Percentiles rank a stretch among this genome's conserved stretches.
phyloP scores from a whole-genome alignment of 2,329 filamentous ascomycete genomes.

The Ceratocystis ficicola region DNA sequence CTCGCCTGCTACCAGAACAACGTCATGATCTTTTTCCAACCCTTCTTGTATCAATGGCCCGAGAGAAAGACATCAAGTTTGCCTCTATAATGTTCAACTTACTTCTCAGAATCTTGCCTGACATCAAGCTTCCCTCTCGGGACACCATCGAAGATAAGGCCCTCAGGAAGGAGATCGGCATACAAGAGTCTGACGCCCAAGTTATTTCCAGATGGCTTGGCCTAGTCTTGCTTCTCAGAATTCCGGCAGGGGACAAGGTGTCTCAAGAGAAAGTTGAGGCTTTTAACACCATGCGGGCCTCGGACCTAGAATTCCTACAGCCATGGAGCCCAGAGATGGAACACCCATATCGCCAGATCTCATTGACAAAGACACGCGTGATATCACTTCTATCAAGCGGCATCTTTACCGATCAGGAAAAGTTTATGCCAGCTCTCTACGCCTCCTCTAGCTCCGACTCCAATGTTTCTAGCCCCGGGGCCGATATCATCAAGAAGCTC shows the following conservation, averaged over 20 bases:
- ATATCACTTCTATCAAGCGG: constrained; percentile 68
- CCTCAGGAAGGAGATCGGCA: constrained; percentile 52
- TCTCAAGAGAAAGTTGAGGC: constrained; percentile 6
- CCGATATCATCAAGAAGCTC: constrained; percentile 76
- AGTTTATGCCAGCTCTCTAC: constrained; percentile 71
- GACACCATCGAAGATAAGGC: constrained; percentile 66
- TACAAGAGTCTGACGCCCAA: constrained; percentile 56
- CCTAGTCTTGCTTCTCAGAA: constrained; percentile 55
- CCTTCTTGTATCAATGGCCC: constrained; percentile 53
- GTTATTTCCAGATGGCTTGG: constrained; percentile 67
- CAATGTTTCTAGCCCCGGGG: constrained; percentile 68
- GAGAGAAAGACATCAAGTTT: constrained; percentile 37
- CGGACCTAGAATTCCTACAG: constrained; percentile 58
- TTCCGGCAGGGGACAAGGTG: constrained; percentile 24
- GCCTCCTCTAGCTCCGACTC: constrained; percentile 74
- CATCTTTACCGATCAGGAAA: constrained; percentile 70
- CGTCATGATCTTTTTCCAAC: constrained; percentile 61
- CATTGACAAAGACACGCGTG: constrained; percentile 43
- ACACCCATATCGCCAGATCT: constrained; percentile 25
- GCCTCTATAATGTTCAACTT: constrained; percentile 58
- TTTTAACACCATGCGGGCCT: constrained; percentile 37
- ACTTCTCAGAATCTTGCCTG: constrained; percentile 61
- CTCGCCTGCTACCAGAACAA: constrained; percentile 42
- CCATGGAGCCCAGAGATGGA: constrained; percentile 40
- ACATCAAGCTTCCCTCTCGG: constrained; percentile 58